Conservation (phyloP, 2,329 filamentous ascomycete genomes). For the Endocalyx cinctus region DNA sequence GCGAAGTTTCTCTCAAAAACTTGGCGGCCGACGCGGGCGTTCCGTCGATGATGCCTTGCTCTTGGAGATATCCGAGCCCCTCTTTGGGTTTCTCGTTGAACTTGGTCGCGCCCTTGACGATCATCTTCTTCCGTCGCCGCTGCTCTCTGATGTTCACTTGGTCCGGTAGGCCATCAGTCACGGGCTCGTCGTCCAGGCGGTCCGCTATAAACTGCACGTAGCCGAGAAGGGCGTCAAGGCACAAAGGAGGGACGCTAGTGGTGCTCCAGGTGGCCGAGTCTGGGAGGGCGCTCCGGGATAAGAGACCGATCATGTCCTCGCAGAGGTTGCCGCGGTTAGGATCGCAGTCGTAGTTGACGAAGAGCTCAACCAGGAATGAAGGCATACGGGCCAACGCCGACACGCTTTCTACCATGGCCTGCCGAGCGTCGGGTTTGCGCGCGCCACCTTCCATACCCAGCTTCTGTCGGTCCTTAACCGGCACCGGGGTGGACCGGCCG, state of each 20-base stretch:
- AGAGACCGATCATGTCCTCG: constrained; percentile 87
- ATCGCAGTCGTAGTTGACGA: constrained; percentile 97
- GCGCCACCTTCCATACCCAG: constrained; percentile 88
- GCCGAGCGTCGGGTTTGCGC: constrained; percentile 87
- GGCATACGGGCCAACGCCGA: constrained; percentile 89
- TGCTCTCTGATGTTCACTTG: constrained; percentile 62
- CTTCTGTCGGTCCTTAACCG: constrained; percentile 87
- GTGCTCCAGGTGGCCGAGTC: constrained; percentile 99
- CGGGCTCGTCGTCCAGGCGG: constrained; percentile 67
- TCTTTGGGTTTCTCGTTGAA: constrained; percentile 95
- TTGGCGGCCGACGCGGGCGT: constrained; percentile 75
- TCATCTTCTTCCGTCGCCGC: constrained; percentile 76
- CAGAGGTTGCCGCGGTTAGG: constrained; percentile 87
- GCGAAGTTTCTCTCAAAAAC: constrained; percentile 82
- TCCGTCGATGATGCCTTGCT: constrained; percentile 79
- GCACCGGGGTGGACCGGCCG: constrained; percentile 83
- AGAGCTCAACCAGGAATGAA: constrained; percentile 90
- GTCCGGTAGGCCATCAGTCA: constrained; percentile 62
- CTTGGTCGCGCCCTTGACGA: constrained; percentile 80
- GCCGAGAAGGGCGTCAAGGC: constrained; percentile 83
- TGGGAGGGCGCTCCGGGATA: constrained; percentile 91
- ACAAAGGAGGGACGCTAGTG: constrained; percentile 92
- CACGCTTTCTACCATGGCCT: constrained; percentile 97
- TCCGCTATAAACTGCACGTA: constrained; percentile 92
- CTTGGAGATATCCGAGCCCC: constrained; percentile 79